Percentiles rank a stretch among this genome's conserved stretches.
Conservation (phyloP, 2,329 filamentous ascomycete genomes). For the Talaromyces sp. region DNA sequence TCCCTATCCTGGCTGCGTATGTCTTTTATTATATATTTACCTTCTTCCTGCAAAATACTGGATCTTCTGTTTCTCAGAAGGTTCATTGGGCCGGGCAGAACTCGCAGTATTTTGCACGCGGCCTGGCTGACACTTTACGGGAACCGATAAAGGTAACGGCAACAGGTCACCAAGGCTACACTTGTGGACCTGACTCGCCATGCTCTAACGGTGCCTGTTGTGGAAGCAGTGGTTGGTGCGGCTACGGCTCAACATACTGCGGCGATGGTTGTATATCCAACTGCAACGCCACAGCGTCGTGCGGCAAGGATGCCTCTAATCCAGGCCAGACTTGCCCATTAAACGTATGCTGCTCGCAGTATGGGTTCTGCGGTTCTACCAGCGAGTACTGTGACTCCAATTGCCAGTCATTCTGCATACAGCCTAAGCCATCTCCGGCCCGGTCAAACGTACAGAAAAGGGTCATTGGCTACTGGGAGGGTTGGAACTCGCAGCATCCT, state of each 20-base stretch:
- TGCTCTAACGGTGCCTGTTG: background rate
- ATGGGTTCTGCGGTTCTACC: conserved; percentile 9
- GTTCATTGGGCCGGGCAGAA: too few relatives aligned
- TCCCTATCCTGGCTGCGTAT: too few relatives aligned
- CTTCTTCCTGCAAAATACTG: too few relatives aligned
- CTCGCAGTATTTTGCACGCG: too few relatives aligned
- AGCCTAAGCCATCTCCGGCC: background rate
- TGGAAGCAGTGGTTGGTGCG: background rate
- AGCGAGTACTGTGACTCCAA: conserved; percentile 4
- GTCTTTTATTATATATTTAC: too few relatives aligned
- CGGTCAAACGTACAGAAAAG: conserved; percentile 1
- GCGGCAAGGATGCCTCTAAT: background rate
- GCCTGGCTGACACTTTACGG: too few relatives aligned
- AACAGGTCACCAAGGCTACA: background rate
- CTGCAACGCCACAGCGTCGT: conserved; percentile 3
- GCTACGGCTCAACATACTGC: background rate
- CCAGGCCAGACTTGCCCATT: conserved; percentile 1
- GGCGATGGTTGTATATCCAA: conserved; percentile 2
- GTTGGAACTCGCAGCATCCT: conserved; percentile 15
- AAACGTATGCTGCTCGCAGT: conserved; percentile 8
- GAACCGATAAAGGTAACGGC: too few relatives aligned
- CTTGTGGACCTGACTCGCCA: background rate
- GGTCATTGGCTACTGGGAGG: conserved; percentile 31
- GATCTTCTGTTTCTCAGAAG: too few relatives aligned
- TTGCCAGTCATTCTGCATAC: background rate